Evolutionary conservation across 306 rosid species (phyloP).

Genomic region (Medicago arabica): DNA sequence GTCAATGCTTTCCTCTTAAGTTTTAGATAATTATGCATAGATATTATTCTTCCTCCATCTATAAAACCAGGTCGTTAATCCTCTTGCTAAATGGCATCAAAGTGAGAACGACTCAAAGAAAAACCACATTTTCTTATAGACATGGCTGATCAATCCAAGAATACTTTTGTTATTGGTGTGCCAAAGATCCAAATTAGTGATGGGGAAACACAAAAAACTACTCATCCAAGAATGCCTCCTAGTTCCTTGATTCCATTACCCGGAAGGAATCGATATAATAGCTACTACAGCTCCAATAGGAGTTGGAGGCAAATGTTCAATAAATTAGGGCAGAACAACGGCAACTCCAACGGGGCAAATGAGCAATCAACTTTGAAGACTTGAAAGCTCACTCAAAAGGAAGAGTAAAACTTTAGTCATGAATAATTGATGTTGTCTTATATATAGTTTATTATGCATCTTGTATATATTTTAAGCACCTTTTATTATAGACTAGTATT

Average conservation of each 20-base stretch:
- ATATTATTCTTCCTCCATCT: slow-evolving; percentile 35
- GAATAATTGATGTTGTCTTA: neutral
- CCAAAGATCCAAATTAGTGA: neutral
- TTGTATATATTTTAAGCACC: neutral
- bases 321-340: neutral
- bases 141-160: slow-evolving; percentile 25
- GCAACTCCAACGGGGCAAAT: neutral
- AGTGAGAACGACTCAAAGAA: slow-evolving; percentile 25
- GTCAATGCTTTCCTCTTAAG: slow-evolving; percentile 34
- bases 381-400: neutral
- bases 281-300: slow-evolving; percentile 9
- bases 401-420: neutral
- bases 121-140: neutral
- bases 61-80: slow-evolving; percentile 34
- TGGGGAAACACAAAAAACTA: slow-evolving; percentile 28
- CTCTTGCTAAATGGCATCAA: slow-evolving; percentile 6
- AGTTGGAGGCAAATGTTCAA: slow-evolving; percentile 26
- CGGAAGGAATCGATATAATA: slow-evolving; percentile 40
- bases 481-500: neutral
- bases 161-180: neutral
- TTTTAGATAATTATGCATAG: neutral
- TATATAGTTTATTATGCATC: neutral
- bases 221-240: slow-evolving; percentile 39
- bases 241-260: slow-evolving; percentile 44
- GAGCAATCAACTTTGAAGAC: slow-evolving; percentile 34